Percentiles rank a stretch among this genome's conserved stretches.
Conservation (phyloP, 192 early-diverging fungal species). For the Backusella macrospora region DNA sequence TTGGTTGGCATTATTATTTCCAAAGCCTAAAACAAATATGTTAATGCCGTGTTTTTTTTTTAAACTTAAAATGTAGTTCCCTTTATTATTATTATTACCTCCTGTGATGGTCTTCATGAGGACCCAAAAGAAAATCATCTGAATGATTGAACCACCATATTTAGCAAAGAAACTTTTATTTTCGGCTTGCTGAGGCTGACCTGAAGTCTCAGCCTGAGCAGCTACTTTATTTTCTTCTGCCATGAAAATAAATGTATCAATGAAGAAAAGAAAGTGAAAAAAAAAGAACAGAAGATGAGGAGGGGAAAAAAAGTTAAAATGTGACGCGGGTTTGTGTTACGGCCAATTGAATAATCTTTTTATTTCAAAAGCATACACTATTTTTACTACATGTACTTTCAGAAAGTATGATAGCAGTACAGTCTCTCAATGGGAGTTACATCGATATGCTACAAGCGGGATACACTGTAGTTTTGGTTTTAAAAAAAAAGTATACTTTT, state of each 20-base stretch:
- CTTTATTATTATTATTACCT: slow-evolving; percentile 17
- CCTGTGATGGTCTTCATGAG: slow-evolving; percentile 23
- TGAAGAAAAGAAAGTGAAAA: neutral
- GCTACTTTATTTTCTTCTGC: slow-evolving; percentile 18
- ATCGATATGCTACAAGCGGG: too few species aligned
- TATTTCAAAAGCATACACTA: neutral
- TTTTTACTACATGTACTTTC: too few species aligned
- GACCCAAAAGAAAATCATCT: slow-evolving; percentile 40
- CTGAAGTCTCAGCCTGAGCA: neutral
- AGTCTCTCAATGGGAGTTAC: too few species aligned
- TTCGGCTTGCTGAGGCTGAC: neutral
- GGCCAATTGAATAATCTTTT: neutral
- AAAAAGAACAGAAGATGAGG: neutral
- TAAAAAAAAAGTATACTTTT: too few species aligned
- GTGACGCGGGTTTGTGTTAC: slow-evolving; percentile 1
- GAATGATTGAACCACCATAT: slow-evolving; percentile 33
- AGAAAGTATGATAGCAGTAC: too few species aligned
- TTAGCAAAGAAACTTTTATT: slow-evolving; percentile 34
- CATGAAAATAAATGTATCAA: slow-evolving; percentile 3
- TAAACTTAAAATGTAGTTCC: neutral
- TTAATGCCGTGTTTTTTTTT: slow-evolving; percentile 3
- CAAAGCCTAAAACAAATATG: slow-evolving; percentile 2
- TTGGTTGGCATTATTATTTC: neutral
- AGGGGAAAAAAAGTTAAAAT: neutral
- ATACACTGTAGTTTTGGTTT: too few species aligned